These are phyloP conservation scores for Suillus ampliporus DNA, from an alignment of 768 basidiomycete species.

Conservation along the genomic window DNA sequence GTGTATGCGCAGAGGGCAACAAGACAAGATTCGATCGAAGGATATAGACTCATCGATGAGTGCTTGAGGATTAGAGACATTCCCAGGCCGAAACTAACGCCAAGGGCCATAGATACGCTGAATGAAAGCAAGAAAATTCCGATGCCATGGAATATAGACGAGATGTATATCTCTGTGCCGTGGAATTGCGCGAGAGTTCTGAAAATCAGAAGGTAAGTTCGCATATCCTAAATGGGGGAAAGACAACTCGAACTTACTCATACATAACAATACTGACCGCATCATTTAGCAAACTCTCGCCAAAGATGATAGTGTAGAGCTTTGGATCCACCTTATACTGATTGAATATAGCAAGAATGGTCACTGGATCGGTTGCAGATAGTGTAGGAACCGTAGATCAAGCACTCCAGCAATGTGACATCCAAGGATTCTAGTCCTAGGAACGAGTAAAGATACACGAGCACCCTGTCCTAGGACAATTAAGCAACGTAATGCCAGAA, in stretches of 20 bases:
- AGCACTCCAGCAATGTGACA: slow-evolving; percentile 87
- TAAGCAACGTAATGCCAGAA: slow-evolving; percentile 38
- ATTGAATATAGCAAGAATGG: slow-evolving; percentile 97
- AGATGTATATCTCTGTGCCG: slow-evolving; percentile 83
- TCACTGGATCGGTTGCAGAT: slow-evolving; percentile 97
- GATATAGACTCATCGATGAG: slow-evolving; percentile 83
- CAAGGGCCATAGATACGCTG: slow-evolving; percentile 92
- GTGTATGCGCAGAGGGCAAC: slow-evolving; percentile 95
- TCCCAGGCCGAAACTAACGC: slow-evolving; percentile 87
- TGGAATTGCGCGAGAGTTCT: slow-evolving; percentile 94
- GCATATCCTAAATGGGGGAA: background rate
- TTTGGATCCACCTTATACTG: slow-evolving; percentile 99
- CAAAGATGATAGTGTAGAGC: slow-evolving; percentile 96
- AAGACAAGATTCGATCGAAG: slow-evolving; percentile 97
- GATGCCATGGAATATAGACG: slow-evolving; percentile 93
- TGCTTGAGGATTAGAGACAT: slow-evolving; percentile 96
- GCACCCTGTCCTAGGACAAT: slow-evolving; percentile 69
- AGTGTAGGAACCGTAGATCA: slow-evolving; percentile 96
- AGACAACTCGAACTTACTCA: slow-evolving; percentile 70
- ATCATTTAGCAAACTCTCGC: slow-evolving; percentile 96
- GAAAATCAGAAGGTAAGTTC: slow-evolving; percentile 13
- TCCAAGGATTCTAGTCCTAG: slow-evolving; percentile 90
- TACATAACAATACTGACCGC: slow-evolving; percentile 99
- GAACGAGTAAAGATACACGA: slow-evolving; percentile 94
- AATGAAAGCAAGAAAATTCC: slow-evolving; percentile 98